A percentile compares a stretch with the other conserved stretches of the same genome.
These are phyloP conservation scores for Nakataea oryzae DNA, from an alignment of 2,329 filamentous ascomycete genomes.

Conservation along the genomic window DNA sequence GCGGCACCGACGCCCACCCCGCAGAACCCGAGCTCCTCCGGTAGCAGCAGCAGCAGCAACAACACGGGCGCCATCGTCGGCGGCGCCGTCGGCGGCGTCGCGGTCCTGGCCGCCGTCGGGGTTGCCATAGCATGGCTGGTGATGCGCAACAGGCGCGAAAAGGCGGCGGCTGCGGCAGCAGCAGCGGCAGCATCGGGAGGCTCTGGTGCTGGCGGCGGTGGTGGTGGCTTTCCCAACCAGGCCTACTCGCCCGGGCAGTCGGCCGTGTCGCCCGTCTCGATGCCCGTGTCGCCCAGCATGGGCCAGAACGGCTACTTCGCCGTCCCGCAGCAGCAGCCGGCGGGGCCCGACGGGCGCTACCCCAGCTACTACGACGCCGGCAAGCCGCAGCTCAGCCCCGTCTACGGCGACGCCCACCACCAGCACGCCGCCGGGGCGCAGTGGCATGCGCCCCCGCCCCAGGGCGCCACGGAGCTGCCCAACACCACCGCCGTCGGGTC, in stretches of 20 bases:
- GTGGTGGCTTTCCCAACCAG: not conserved
- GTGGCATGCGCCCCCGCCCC: not conserved
- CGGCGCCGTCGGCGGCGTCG: not conserved
- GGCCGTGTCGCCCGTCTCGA: not conserved
- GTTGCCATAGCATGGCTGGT: not conserved
- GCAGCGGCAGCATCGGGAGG: not conserved
- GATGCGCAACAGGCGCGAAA: not conserved
- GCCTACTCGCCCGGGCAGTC: not conserved
- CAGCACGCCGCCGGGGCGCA: not conserved
- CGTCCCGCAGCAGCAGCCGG: not conserved
- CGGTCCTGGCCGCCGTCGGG: not conserved
- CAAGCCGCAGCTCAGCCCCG: constrained; percentile 18
- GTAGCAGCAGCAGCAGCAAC: no score
- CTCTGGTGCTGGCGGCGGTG: no score
- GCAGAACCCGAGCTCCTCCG: not conserved
- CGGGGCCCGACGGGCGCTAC: not conserved
- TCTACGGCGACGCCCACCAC: constrained; percentile 15
- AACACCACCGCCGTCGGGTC: not conserved
- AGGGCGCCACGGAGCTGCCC: not conserved
- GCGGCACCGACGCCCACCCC: no score
- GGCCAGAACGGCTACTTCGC: not conserved
- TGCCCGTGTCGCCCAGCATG: not conserved
- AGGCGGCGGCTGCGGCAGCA: not conserved
- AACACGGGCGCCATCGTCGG: constrained; percentile 1
- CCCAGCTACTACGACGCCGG: constrained; percentile 9